Evolutionary conservation across 208 protist genomes (phyloP).

Genomic region (Leishmania martiniquensis): DNA sequence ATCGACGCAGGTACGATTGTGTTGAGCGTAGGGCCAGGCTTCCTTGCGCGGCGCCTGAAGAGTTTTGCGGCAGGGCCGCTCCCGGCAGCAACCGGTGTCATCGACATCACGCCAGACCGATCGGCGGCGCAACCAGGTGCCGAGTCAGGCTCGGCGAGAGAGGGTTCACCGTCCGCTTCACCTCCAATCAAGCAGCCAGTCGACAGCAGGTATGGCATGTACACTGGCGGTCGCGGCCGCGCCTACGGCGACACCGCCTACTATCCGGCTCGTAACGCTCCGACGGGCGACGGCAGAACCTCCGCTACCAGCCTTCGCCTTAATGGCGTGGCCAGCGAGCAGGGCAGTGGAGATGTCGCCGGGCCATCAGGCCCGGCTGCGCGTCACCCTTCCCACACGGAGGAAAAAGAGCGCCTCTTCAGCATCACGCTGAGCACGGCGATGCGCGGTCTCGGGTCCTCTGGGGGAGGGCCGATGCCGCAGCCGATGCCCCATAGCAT

Average conservation of each 20-base stretch:
- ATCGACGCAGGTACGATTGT: constrained; percentile 57
- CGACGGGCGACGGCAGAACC: not conserved
- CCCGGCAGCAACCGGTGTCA: not conserved
- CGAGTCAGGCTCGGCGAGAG: not conserved
- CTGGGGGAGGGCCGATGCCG: not conserved
- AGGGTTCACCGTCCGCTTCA: constrained; percentile 21
- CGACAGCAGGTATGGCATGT: not conserved
- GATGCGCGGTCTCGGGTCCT: constrained; percentile 3
- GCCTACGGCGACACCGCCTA: not conserved
- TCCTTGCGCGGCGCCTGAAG: constrained; percentile 36
- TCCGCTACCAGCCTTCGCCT: not conserved
- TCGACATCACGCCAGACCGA: constrained; percentile 22
- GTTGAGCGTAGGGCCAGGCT: constrained; percentile 62
- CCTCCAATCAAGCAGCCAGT: constrained; percentile 18
- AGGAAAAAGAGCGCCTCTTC: constrained; percentile 22
- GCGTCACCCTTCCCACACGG: constrained; percentile 15
- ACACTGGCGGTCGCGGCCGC: not conserved
- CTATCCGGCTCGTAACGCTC: not conserved
- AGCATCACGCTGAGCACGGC: constrained; percentile 28
- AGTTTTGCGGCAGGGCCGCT: constrained; percentile 10
- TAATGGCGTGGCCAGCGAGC: not conserved
- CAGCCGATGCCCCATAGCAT: not conserved
- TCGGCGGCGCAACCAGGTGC: not conserved
- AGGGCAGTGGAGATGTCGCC: constrained; percentile 8
- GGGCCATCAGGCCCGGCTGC: constrained; percentile 16